A percentile compares a stretch with the other conserved stretches of the same genome.
Conservation (phyloP, 1,139 yeast species). For the Yamadazyma sp. region DNA sequence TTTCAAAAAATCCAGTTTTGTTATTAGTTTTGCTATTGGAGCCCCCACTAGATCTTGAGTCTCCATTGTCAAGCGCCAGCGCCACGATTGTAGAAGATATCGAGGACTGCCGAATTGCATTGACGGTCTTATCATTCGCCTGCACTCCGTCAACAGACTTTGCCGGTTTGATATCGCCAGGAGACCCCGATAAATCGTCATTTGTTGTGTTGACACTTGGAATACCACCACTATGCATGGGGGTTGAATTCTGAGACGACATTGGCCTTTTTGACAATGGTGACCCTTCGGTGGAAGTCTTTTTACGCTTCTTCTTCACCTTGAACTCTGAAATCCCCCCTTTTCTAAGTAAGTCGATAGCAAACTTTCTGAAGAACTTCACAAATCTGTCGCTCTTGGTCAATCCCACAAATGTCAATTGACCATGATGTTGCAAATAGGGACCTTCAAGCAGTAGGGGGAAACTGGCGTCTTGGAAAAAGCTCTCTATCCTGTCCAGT, state of each 20-base stretch:
- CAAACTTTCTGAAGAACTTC: conserved; percentile 38
- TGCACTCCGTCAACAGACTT: neutral
- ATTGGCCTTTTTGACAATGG: conserved; percentile 11
- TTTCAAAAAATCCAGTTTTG: neutral
- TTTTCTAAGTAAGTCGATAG: conserved; percentile 31
- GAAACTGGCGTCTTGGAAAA: conserved; percentile 38
- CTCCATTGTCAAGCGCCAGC: neutral
- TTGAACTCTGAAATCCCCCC: conserved; percentile 40
- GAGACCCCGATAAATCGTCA: conserved; percentile 1
- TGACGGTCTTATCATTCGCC: neutral
- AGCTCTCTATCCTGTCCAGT: conserved; percentile 31
- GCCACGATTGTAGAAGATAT: neutral
- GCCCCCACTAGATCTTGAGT: neutral
- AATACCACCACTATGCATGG: conserved; percentile 4
- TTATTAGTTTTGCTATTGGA: neutral
- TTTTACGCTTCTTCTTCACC: conserved; percentile 14
- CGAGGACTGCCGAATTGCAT: neutral
- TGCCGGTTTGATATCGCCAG: neutral
- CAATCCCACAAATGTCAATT: conserved; percentile 42
- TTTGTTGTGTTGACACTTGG: neutral
- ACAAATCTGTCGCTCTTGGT: conserved; percentile 45
- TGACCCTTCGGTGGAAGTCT: conserved; percentile 8
- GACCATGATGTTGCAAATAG: conserved; percentile 43
- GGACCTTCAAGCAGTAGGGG: conserved; percentile 41
- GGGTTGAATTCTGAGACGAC: conserved; percentile 9